These are phyloP conservation scores for Amanita fuliginea DNA, from an alignment of 768 basidiomycete genomes.

Conservation along the genomic window DNA sequence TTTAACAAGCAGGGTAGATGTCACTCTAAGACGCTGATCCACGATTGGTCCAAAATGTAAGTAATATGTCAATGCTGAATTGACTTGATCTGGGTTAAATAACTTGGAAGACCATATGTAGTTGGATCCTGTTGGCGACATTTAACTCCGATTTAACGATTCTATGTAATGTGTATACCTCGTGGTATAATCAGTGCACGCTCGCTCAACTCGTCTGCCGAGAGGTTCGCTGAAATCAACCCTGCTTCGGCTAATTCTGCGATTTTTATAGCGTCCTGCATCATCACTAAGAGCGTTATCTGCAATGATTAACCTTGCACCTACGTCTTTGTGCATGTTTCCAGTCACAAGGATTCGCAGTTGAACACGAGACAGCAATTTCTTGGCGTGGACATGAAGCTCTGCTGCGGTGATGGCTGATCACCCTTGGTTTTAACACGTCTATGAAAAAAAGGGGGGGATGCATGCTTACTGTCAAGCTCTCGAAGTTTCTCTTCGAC, in stretches of 20 bases:
- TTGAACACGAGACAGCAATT: constrained; percentile 53
- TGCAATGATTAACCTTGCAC: constrained; percentile 14
- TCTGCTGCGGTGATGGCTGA: constrained; percentile 66
- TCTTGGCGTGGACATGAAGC: constrained; percentile 46
- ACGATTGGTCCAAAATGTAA: constrained; percentile 62
- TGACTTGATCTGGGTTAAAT: constrained; percentile 77
- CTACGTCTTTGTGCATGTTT: constrained; percentile 75
- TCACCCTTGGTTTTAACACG: background rate
- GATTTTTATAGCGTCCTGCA: constrained; percentile 67
- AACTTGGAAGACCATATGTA: constrained; percentile 54
- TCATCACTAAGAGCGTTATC: constrained; percentile 4
- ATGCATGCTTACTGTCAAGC: constrained; percentile 52
- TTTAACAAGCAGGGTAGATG: constrained; percentile 63
- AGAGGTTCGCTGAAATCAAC: constrained; percentile 43
- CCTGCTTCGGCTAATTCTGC: constrained; percentile 62
- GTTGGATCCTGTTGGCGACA: constrained; percentile 47
- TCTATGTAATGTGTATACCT: constrained; percentile 26
- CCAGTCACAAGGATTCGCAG: constrained; percentile 71
- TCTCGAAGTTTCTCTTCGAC: constrained; percentile 67
- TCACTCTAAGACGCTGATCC: constrained; percentile 55
- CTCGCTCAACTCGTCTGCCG: constrained; percentile 44
- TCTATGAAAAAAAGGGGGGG: background rate
- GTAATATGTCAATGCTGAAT: constrained; percentile 82
- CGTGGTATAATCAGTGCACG: constrained; percentile 54
- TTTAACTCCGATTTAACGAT: background rate